Percentiles rank a stretch among this genome's conserved stretches.
Conservation (phyloP, 805 yeast genomes). For the Zygosaccharomyces rouxii region DNA sequence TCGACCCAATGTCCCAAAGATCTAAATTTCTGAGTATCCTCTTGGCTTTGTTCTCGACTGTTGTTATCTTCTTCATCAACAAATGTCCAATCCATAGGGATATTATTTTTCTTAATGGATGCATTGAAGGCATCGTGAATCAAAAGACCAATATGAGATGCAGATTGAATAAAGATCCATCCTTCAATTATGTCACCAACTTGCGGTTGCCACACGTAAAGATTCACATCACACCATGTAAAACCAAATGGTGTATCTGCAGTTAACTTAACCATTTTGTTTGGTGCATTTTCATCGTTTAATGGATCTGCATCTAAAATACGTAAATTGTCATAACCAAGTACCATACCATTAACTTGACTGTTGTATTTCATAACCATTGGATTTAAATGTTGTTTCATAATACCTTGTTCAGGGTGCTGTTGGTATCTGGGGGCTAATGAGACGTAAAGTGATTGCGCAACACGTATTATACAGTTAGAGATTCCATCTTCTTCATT, state of each 20-base stretch:
- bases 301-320: slow-evolving; percentile 43
- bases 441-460: slow-evolving; percentile 63
- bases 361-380: slow-evolving; percentile 77
- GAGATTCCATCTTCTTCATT: slow-evolving; percentile 30
- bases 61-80: slow-evolving; percentile 56
- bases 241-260: slow-evolving; percentile 85
- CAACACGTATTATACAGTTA: slow-evolving; percentile 33
- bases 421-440: slow-evolving; percentile 76
- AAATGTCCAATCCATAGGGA: slow-evolving; percentile 85
- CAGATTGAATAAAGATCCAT: slow-evolving; percentile 83
- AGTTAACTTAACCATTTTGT: slow-evolving; percentile 59
- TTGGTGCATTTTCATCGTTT: slow-evolving; percentile 37
- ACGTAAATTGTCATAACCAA: slow-evolving; percentile 68
- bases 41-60: slow-evolving; percentile 16
- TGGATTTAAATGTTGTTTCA: slow-evolving; percentile 85
- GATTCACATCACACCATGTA: slow-evolving; percentile 78
- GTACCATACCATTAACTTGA: slow-evolving; percentile 73
- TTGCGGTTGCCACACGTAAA: slow-evolving; percentile 85
- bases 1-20: slow-evolving; percentile 89
- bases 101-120: slow-evolving; percentile 74
- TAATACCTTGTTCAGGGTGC: slow-evolving; percentile 72
- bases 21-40: slow-evolving; percentile 25
- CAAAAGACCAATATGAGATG: slow-evolving; percentile 87
- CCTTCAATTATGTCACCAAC: slow-evolving; percentile 88
- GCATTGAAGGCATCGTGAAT: slow-evolving; percentile 95